Evolutionary conservation across 495 filamentous ascomycete species (phyloP).

Genomic region (Glutinoglossum americanum): DNA sequence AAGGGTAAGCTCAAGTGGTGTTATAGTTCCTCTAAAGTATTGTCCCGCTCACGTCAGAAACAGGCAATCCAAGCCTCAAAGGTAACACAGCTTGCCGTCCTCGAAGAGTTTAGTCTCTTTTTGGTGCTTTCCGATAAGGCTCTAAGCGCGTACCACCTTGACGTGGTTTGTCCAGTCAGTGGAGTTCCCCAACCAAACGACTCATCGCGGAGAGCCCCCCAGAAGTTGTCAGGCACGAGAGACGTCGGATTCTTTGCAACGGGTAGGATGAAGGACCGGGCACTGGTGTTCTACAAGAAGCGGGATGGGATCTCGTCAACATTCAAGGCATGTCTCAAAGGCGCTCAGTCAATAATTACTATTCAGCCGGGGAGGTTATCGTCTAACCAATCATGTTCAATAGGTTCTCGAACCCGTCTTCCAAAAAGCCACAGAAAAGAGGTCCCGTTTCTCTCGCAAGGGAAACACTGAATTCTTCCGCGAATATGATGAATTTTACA

Average conservation of each 20-base stretch:
- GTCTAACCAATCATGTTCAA: neutral
- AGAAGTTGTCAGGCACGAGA: slow-evolving; percentile 66
- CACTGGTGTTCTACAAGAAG: slow-evolving; percentile 90
- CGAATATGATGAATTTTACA: slow-evolving; percentile 97
- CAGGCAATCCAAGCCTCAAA: slow-evolving; percentile 49
- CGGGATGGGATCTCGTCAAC: slow-evolving; percentile 75
- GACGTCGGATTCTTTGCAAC: slow-evolving; percentile 94
- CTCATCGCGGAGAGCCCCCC: slow-evolving; percentile 52
- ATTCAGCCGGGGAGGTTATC: neutral
- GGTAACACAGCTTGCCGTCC: slow-evolving; percentile 82
- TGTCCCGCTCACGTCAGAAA: neutral
- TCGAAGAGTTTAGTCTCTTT: slow-evolving; percentile 88
- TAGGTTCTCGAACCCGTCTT: slow-evolving; percentile 80
- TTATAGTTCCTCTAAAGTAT: neutral
- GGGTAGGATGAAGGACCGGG: slow-evolving; percentile 89
- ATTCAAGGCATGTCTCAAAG: slow-evolving; percentile 40
- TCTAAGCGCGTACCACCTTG: slow-evolving; percentile 83
- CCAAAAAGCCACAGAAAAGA: slow-evolving; percentile 65
- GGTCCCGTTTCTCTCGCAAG: slow-evolving; percentile 42
- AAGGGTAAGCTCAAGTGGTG: slow-evolving; percentile 29
- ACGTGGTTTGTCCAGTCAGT: slow-evolving; percentile 59
- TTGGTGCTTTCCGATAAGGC: slow-evolving; percentile 78
- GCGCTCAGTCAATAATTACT: slow-evolving; percentile 2
- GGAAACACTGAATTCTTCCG: slow-evolving; percentile 89
- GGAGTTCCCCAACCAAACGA: slow-evolving; percentile 40